Evolutionary conservation across 768 basidiomycete species (phyloP).

Genomic region (Tricholoma sp.): DNA sequence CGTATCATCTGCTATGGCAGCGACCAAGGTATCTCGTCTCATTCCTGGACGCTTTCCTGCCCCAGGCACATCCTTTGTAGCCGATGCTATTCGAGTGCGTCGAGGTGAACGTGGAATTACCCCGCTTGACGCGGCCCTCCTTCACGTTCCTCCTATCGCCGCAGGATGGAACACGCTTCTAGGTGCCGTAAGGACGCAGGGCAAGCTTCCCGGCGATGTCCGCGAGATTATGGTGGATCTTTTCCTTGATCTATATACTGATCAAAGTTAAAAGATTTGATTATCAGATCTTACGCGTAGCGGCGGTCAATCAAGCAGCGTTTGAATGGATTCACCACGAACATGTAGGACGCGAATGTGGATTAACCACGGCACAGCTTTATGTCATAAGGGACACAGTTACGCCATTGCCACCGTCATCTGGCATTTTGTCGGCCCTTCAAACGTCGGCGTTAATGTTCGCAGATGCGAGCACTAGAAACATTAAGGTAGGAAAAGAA

Average conservation of each 20-base stretch:
- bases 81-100: conserved; percentile 44
- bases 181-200: conserved; percentile 44
- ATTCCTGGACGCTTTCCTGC: conserved; percentile 41
- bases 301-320: conserved; percentile 43
- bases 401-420: conserved; percentile 34
- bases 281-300: conserved; percentile 43
- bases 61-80: conserved; percentile 37
- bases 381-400: conserved; percentile 46
- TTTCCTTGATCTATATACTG: background rate
- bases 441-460: conserved; percentile 51
- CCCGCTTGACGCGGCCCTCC: conserved; percentile 42
- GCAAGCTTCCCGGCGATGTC: conserved; percentile 41
- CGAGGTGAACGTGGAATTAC: conserved; percentile 46
- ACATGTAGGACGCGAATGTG: conserved; percentile 41
- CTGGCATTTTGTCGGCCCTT: conserved; percentile 38
- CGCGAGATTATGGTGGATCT: conserved; percentile 45
- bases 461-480: conserved; percentile 53
- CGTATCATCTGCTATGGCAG: too few relatives aligned
- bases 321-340: conserved; percentile 60
- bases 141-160: conserved; percentile 44
- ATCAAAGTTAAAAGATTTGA: background rate
- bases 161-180: conserved; percentile 47
- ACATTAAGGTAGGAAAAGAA: conserved; percentile 37
- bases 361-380: conserved; percentile 50
- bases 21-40: conserved; percentile 27